Percentiles rank a stretch among this genome's conserved stretches.
These are phyloP conservation scores for Sarocladium brachiariae DNA, from an alignment of 2,329 filamentous ascomycete species.

Conservation along the genomic window DNA sequence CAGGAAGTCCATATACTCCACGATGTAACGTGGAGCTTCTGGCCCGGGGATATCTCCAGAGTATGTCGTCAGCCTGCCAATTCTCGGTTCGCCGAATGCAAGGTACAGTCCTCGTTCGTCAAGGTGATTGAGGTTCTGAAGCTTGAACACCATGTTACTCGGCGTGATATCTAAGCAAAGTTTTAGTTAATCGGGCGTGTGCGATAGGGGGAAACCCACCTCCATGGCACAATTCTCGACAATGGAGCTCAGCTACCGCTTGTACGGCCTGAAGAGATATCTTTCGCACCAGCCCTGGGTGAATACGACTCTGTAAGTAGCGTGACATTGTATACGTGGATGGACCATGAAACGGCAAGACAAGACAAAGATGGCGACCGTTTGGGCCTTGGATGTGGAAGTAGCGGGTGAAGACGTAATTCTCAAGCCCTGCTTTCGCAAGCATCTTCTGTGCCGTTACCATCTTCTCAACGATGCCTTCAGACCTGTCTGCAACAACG, in stretches of 20 bases:
- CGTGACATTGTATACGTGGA: background rate
- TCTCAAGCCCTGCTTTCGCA: too few relatives aligned
- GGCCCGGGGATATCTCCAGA: background rate
- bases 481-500: background rate
- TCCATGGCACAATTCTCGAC: slow-evolving; percentile 1
- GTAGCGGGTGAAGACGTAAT: too few relatives aligned
- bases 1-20: background rate
- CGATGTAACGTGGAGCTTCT: slow-evolving; percentile 1
- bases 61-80: background rate
- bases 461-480: background rate
- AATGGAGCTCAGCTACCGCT: background rate
- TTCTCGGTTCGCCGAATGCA: background rate
- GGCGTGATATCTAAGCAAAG: slow-evolving; percentile 2
- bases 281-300: background rate
- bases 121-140: background rate
- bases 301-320: background rate
- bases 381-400: too few relatives aligned
- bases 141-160: background rate
- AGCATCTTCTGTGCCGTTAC: too few relatives aligned
- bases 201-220: background rate
- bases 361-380: too few relatives aligned
- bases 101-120: background rate
- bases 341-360: background rate
- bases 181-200: background rate
- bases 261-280: background rate